Percentiles rank a stretch among this genome's conserved stretches.
These are phyloP conservation scores for Termitomyces sp. DNA, from an alignment of 768 basidiomycete genomes.

Conservation along the genomic window DNA sequence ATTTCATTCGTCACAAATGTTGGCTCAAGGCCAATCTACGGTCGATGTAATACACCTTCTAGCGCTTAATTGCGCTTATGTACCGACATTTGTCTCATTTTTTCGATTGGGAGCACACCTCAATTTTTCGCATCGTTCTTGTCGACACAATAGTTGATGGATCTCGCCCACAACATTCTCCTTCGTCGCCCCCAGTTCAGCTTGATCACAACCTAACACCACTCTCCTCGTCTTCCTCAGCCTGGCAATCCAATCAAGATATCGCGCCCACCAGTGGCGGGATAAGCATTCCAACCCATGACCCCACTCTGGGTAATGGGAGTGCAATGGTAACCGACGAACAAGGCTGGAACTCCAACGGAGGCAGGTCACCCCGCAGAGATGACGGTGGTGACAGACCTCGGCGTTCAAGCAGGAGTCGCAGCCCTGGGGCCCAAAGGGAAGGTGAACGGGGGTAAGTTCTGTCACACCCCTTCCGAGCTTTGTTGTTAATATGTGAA, in stretches of 20 bases:
- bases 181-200: slow-evolving; percentile 19
- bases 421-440: slow-evolving; percentile 53
- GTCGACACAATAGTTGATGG: slow-evolving; percentile 15
- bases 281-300: slow-evolving; percentile 67
- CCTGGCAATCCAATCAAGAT: slow-evolving; percentile 75
- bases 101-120: slow-evolving; percentile 9
- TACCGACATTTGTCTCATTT: slow-evolving; percentile 13
- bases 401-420: slow-evolving; percentile 70
- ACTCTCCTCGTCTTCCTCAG: slow-evolving; percentile 40
- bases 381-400: slow-evolving; percentile 37
- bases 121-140: slow-evolving; percentile 15
- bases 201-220: slow-evolving; percentile 33
- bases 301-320: slow-evolving; percentile 32
- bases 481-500: slow-evolving; percentile 5
- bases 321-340: slow-evolving; percentile 48
- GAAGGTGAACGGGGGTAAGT: slow-evolving; percentile 54
- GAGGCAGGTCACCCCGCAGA: slow-evolving; percentile 38
- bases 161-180: slow-evolving; percentile 14
- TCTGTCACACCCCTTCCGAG: slow-evolving; percentile 18
- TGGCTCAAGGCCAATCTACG: slow-evolving; percentile 38
- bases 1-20: slow-evolving; percentile 24
- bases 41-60: slow-evolving; percentile 7
- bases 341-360: slow-evolving; percentile 43
- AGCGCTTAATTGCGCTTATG: slow-evolving; percentile 9
- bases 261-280: slow-evolving; percentile 55